These are phyloP conservation scores for Mycena floridula DNA, from an alignment of 768 basidiomycete genomes.

Conservation along the genomic window DNA sequence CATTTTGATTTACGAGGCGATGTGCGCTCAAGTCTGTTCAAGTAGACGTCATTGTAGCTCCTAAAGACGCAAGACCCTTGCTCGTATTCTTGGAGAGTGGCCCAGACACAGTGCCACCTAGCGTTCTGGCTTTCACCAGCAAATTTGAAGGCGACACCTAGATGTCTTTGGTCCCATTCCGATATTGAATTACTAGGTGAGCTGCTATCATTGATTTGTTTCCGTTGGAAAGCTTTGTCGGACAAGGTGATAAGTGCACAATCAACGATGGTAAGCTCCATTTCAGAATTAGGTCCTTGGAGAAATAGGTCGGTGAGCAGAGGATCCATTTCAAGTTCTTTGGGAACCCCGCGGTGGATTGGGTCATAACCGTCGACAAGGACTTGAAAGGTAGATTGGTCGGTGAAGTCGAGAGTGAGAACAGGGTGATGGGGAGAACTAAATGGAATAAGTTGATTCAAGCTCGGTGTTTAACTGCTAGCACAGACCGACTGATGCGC, in stretches of 20 bases:
- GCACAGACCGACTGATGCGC: constrained; percentile 32
- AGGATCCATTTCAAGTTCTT: constrained; percentile 48
- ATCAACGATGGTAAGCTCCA: constrained; percentile 40
- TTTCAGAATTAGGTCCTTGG: constrained; percentile 20
- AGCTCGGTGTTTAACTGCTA: too few relatives aligned
- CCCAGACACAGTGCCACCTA: constrained; percentile 62
- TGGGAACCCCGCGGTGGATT: constrained; percentile 47
- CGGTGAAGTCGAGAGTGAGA: constrained; percentile 41
- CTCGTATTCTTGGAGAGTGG: constrained; percentile 49
- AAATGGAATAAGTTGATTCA: too few relatives aligned
- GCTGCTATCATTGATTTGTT: constrained; percentile 24
- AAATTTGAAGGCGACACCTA: constrained; percentile 50
- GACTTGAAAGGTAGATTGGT: constrained; percentile 38
- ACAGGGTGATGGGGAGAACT: constrained; percentile 38
- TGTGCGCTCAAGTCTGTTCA: constrained; percentile 38
- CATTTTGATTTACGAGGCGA: constrained; percentile 29
- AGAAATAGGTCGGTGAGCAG: constrained; percentile 31
- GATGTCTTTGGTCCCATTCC: constrained; percentile 41
- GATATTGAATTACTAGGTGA: constrained; percentile 12
- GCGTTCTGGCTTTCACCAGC: constrained; percentile 24
- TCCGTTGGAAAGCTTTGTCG: constrained; percentile 52
- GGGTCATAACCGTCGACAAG: constrained; percentile 64
- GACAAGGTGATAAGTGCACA: constrained; percentile 48
- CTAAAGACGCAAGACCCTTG: constrained; percentile 39
- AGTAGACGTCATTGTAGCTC: constrained; percentile 56